Base-by-base conservation (phyloP, 1,139 yeast genomes). In the Hansenula sp. region DNA sequence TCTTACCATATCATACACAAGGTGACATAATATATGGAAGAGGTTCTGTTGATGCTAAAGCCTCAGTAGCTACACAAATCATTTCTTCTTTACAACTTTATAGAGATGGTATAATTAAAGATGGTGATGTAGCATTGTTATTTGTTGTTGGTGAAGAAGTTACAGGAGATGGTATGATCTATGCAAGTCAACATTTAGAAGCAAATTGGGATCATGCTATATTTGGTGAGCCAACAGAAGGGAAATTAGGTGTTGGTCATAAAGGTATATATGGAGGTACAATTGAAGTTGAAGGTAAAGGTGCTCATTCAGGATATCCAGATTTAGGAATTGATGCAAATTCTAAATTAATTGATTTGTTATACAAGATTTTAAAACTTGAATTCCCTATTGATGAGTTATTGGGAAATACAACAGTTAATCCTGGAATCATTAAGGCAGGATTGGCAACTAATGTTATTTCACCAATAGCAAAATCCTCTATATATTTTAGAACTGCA, bases 191-290 rank as follows among this genome's bases (percentile, higher is more conserved):
- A 3, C 34, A 56, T 7, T 53, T 75, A 36, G 69, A 69, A 21
- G 69, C 70, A n/a, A 57, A 60, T 3, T 81, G 85, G 84, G 74
- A 75, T 7, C 48, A 71, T 1, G 85, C 75, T 16, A 74, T 82
- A 35, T 79, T 80, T 56, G 88, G 88, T 6, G 89, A 82, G 52
- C 87, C 89, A 7, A 81, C 88, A 1, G 87, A 79, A 48, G 65
- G 70, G 53, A 79, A 79, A 52, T 64, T 82, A 18, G 85, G 84
- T 1, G 75, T 73, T 7, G 88, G 87, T 12, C 89, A 82, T 51
- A 82, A 82, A 52, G 82, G 88, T 53, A 56, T 60, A 42, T 65
- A 64, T 50, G 41, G 58, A 47, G 61, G 74, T 41, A 48, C 63
- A 24, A 52, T 78, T 32, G 53, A 59, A 29, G 81, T 73, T 20